Base-by-base conservation (phyloP, 805 yeast species). In the Jamesozyma hellenica region DNA sequence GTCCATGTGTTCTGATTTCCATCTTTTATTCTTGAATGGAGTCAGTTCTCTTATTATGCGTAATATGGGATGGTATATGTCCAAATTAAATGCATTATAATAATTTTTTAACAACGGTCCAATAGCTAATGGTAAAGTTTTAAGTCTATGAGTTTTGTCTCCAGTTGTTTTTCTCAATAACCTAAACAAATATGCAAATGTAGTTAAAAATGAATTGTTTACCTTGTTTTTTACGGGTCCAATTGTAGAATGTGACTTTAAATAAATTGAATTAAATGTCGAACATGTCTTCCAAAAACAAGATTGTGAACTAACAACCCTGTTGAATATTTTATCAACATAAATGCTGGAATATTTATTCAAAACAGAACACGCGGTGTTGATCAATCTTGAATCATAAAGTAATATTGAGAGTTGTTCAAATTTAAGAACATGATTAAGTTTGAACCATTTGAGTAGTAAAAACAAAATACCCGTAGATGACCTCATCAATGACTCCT, bases 1-100 rank as follows among this genome's bases (percentile, higher is more conserved):
- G 48, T 88, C 96, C 96, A 92, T 90, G 56, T 90, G 92, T 46
- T 78, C 75, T 12, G 87, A 74, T 50, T 87, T 79, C 98, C 98
- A 90, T 59, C 88, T 87, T 43, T 92, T 77, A 15, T 96, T 96
- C 52, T 85, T 88, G 61, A 81, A 85, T 0, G 96, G 95, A 1
- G 87, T 78, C 37, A 87, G 70, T 45, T 82, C 78, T 56, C 84
- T 87, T 43, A 88, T 66, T 1, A 83, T 71, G 52, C 78, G 79
- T 50, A 88, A 64, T 3, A 83, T 76, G 1, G 94, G 88, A 36
- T 66, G 66, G 62, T 82, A 79, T 18, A 86, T 58, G 9, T 71
- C 70, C 18, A 65, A 55, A 51, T 83, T 85, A 54, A 77, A 79
- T 33, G 86, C 68, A 4, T 72, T 64, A 35, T 72, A 63, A 4